Conservation (phyloP, 1,284 basidiomycete genomes). For the Pisolithus thermaeus region DNA sequence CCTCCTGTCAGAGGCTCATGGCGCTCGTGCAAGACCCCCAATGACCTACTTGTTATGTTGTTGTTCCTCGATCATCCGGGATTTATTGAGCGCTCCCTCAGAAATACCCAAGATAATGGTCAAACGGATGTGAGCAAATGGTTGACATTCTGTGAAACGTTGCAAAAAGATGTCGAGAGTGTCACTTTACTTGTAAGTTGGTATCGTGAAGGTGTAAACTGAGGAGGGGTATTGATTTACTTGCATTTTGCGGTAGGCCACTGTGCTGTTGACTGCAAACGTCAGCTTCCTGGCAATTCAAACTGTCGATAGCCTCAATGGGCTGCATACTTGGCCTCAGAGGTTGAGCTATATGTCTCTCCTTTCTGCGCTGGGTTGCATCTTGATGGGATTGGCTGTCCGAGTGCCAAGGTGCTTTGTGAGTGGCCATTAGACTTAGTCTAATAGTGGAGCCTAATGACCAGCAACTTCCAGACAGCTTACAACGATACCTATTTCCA, state of each 20-base stretch:
- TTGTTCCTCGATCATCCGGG: background rate
- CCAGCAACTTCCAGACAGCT: background rate
- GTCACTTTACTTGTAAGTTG: background rate
- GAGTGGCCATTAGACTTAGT: background rate
- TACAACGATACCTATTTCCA: background rate
- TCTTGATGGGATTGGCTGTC: background rate
- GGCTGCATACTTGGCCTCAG: background rate
- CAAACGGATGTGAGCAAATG: background rate
- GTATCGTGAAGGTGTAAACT: background rate
- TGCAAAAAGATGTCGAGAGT: background rate
- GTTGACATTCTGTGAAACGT: background rate
- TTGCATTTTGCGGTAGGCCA: conserved; percentile 14
- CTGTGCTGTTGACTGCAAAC: conserved; percentile 31
- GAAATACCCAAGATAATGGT: background rate
- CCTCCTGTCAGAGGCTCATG: too few relatives aligned
- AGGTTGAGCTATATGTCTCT: conserved; percentile 2
- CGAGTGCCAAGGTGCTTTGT: background rate
- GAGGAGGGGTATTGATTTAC: background rate
- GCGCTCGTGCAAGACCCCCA: too few relatives aligned
- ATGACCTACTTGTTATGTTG: background rate
- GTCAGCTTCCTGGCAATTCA: conserved; percentile 31
- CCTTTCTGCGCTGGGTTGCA: conserved; percentile 1
- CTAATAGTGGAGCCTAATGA: background rate
- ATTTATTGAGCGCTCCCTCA: background rate
- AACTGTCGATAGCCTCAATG: conserved; percentile 14